Evolutionary conservation across 1,284 basidiomycete genomes (phyloP), one percentile per base, ranked within the genome.

Genomic region (Leucoagaricus sp.): DNA sequence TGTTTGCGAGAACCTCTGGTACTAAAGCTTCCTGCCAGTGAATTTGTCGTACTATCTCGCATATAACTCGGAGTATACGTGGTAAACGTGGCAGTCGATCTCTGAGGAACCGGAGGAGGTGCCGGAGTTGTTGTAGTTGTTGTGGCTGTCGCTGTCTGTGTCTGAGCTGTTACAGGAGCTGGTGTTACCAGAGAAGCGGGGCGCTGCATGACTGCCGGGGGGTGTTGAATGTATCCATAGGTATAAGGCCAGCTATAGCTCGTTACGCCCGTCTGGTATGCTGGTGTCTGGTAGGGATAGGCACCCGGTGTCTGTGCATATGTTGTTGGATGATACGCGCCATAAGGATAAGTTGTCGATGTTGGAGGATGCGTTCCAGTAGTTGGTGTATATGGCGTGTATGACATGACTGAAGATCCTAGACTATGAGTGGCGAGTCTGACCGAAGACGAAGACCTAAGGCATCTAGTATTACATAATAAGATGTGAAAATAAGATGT

Each of bases 221-320:
- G 76, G 28, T 67, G 67, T 46, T 73, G 76, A 31, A 82, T 72
- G 66, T 85, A 85, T 56, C 74, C 72, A 64, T 86, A 85, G 17
- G 79, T 74, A 67, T 84, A 85, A 2, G 82, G 75, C 83, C 83
- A 85, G 26, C 80, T 81, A 65, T 85, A 85, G 47, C 83, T 74
- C 36, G 82, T 80, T 48, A 78, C 71, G 9, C 75, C 76, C 10
- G 76, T 65, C 62, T 76, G 75, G 56, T 78, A 76, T 19, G 71
- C 64, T 34, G 64, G 65, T 23, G 73, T 61, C 58, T 76, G 78
- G 60, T 84, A 84, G 23, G 79, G 67, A 65, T 84, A 83, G 38
- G 75, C 70, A 33, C 75, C 74, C 5, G 74, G 74, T 58, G 72
- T 64, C 52, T 67, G 68, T 53, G 66, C 71, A 60, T 74, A 72